Base-by-base conservation (phyloP, 192 early-diverging fungal species). In the Backusella tarrabulga region DNA sequence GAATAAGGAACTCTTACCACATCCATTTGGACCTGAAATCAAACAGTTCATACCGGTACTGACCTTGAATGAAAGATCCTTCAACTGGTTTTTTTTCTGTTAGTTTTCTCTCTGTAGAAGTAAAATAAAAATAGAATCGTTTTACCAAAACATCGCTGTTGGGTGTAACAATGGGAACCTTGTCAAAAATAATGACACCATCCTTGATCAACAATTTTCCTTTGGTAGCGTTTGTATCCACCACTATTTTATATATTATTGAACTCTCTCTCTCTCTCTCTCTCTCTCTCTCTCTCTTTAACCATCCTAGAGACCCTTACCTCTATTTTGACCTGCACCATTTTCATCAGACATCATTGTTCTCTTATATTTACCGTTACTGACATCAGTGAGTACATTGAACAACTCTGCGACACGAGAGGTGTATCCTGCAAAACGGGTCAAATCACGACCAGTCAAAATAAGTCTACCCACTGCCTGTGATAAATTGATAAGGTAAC, bases 101-200 rank as follows among this genome's bases (percentile, higher is more conserved):
- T 63, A 4, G 23, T 29, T 29, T 29, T 60, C 14, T 63, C 7
- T 21, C 11, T 12, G 38, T 40, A 3, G 9, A 40, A 7, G 12
- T 40, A 29, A 21, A 21, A 23, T 26, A 14, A 4, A n/a, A 29
- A 66, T 19, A 14, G 6, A 8, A 14, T 4, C 50, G 41, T 66
- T 32, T 74, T 80, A 83, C 79, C 80, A 90, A 72, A 15, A 89
- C 56, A 77, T 91, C 88, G 54, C 92, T 91, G 77, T 92, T 92
- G 32, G 93, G 94, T 6, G 93, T 92, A 34, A 93, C 86, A 73
- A 96, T 90, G 2, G 94, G 94, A 15, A 94, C 90, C 71, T 91
- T 85, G 26, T 89, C 84, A 85, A 96, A 96, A 71, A 85, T 81
- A 68, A 91, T 91, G 32, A 88, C 83, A 1, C 87, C 88, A 56